Percentiles rank a stretch among this genome's conserved stretches.
phyloP scores from a whole-genome alignment of 164 flowering plant genomes.

The Sextonia rubra region DNA sequence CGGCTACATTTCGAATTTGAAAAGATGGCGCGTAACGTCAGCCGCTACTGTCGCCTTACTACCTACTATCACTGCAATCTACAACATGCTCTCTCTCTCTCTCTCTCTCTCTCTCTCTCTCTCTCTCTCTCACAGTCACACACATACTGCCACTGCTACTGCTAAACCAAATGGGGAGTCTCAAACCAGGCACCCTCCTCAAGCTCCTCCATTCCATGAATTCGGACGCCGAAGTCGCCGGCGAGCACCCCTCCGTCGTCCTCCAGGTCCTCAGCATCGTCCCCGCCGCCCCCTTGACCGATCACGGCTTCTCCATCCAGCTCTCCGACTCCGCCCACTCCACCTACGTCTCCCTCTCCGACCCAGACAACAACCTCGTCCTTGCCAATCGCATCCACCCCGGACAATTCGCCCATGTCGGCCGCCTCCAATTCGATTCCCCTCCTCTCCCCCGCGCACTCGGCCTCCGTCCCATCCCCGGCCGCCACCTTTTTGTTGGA shows the following conservation, averaged over 20 bases:
- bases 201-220: constrained; percentile 85
- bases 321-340: constrained; percentile 92
- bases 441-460: constrained; percentile 70
- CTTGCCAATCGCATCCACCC: constrained; percentile 81
- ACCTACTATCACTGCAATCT: background rate
- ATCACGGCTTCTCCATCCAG: constrained; percentile 77
- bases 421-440: constrained; percentile 53
- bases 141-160: background rate
- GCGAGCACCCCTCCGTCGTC: constrained; percentile 81
- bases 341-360: constrained; percentile 85
- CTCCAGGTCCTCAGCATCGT: constrained; percentile 85
- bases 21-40: background rate
- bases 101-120: background rate
- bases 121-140: background rate
- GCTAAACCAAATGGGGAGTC: constrained; percentile 53
- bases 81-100: too few species aligned
- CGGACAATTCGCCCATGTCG: constrained; percentile 84
- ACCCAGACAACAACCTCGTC: constrained; percentile 70
- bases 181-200: constrained; percentile 77
- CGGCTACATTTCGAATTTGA: background rate
- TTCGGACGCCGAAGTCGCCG: constrained; percentile 55
- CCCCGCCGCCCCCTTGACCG: constrained; percentile 75
- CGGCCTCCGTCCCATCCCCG: constrained; percentile 70
- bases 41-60: background rate
- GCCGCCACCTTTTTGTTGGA: constrained; percentile 73